A percentile compares a stretch with the other conserved stretches of the same genome.
phyloP scores from a whole-genome alignment of 2,329 filamentous ascomycete species.

The Stromatinia cepivora region DNA sequence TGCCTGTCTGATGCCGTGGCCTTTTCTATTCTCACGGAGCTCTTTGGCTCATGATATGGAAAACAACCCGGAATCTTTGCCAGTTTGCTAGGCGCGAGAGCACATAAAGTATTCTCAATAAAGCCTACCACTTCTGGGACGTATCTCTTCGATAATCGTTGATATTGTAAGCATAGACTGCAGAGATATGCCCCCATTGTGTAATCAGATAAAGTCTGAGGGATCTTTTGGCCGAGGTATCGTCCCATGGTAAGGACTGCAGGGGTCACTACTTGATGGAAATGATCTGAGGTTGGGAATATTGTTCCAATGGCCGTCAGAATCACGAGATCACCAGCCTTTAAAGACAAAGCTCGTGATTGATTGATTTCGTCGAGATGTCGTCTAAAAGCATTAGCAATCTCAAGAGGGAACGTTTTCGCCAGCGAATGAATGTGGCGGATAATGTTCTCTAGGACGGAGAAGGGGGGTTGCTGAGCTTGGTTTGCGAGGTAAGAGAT shows the following conservation, averaged over 20 bases:
- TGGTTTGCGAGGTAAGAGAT: conserved; percentile 52
- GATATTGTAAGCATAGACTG: conserved; percentile 78
- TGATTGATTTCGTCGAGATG: conserved; percentile 61
- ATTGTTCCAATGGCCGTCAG: conserved; percentile 80
- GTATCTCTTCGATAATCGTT: conserved; percentile 79
- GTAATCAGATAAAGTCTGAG: conserved; percentile 64
- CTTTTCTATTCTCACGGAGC: conserved; percentile 52
- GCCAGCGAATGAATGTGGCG: conserved; percentile 92
- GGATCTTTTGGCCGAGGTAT: conserved; percentile 76
- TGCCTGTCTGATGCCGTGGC: conserved; percentile 50
- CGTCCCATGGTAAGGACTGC: conserved; percentile 81
- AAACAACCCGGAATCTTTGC: conserved; percentile 55
- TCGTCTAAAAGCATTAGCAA: conserved; percentile 74
- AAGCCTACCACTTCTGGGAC: conserved; percentile 88
- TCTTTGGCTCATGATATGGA: conserved; percentile 58
- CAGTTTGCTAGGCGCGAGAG: conserved; percentile 59
- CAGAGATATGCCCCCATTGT: conserved; percentile 76
- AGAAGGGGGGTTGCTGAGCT: conserved; percentile 55
- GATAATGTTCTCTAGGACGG: conserved; percentile 73
- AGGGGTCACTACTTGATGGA: conserved; percentile 91
- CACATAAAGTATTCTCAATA: conserved; percentile 69
- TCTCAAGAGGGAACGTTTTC: conserved; percentile 77
- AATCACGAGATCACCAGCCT: conserved; percentile 73
- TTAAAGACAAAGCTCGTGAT: conserved; percentile 53
- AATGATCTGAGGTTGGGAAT: conserved; percentile 95